Base-by-base conservation (phyloP, 1,284 basidiomycete species). In the Porogramme epimiltina region DNA sequence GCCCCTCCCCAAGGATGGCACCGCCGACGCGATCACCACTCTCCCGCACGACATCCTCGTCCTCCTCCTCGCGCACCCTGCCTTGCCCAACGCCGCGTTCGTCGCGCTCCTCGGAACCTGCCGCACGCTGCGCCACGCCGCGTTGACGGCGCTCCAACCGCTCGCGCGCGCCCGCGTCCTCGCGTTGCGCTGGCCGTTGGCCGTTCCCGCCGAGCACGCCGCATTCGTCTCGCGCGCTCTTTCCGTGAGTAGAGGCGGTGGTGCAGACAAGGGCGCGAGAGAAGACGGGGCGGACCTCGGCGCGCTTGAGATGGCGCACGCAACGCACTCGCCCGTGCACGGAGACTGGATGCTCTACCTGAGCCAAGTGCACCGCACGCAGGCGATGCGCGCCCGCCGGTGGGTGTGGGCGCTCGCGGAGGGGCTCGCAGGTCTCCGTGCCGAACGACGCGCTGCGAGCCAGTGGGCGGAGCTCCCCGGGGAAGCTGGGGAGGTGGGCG, bases 271-370 rank as follows among this genome's bases (percentile, higher is more conserved):
- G 24, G 3, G 22, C 44, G 15, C 6, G 9, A 16, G 5, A 16
- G 9, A 37, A n/a, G 9, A 10, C 34, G 13, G 16, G 34, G 5
- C n/a, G n/a, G 34, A 37, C 13, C 10, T 13, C 5, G 8, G 9
- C 9, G 8, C 8, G 28, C 40, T 47, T 19, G 42, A 46, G 28
- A 57, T 67, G 55, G 54, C 61, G 9, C 47, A 62, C 45, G 43
- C 51, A 38, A 49, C 31, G n/a, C 48, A 59, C 23, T 54, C 57
- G 19, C 59, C 64, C 11, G n/a, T 19, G 23, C 24, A 55, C 36
- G 61, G 42, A 18, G 66, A 67, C 56, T 67, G 66, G 66, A 38
- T 56, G 22, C 59, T 66, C 25, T 66, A 67, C 49, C 59, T 66
- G 24, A 55, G 48, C 15, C 58, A 61, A 16, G 56, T 66, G 19